phyloP scores from a whole-genome alignment of 2,329 filamentous ascomycete species.

The Metarhizium humberi region DNA sequence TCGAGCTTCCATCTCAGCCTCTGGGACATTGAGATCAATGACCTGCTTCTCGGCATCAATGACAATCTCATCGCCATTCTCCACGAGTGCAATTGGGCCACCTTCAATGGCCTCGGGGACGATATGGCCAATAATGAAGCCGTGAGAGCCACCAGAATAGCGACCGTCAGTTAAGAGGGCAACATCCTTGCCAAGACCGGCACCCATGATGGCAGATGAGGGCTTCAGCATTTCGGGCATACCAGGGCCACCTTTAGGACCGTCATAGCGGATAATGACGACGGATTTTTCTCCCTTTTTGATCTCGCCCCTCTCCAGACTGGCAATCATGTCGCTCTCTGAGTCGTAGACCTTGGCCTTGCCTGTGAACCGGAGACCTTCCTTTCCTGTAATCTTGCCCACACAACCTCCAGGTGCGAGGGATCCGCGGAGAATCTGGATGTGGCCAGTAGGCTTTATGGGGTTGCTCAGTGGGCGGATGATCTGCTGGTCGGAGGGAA shows the following conservation, averaged over 20 bases:
- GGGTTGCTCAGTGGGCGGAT: constrained; percentile 74
- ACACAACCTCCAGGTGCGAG: constrained; percentile 81
- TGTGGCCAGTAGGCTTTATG: constrained; percentile 79
- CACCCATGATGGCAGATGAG: constrained; percentile 87
- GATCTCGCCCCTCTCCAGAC: constrained; percentile 67
- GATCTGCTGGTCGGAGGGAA: constrained; percentile 69
- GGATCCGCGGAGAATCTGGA: constrained; percentile 80
- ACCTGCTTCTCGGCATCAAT: constrained; percentile 72
- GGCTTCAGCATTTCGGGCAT: constrained; percentile 96
- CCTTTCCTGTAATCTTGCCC: constrained; percentile 91
- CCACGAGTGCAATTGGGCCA: constrained; percentile 74
- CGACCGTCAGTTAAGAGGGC: constrained; percentile 67
- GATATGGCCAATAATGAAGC: constrained; percentile 81
- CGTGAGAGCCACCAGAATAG: constrained; percentile 75
- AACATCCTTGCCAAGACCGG: constrained; percentile 67
- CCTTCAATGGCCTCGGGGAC: constrained; percentile 81
- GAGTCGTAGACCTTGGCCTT: constrained; percentile 78
- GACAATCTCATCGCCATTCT: constrained; percentile 69
- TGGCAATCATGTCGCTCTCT: constrained; percentile 69
- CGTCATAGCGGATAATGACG: constrained; percentile 85
- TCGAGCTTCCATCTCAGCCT: constrained; percentile 52
- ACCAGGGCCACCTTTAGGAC: constrained; percentile 84
- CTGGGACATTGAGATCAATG: constrained; percentile 57
- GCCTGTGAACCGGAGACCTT: constrained; percentile 74
- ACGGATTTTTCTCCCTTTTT: constrained; percentile 83